Conservation (phyloP, 345 rosid species). For the Corchorus capsularis region DNA sequence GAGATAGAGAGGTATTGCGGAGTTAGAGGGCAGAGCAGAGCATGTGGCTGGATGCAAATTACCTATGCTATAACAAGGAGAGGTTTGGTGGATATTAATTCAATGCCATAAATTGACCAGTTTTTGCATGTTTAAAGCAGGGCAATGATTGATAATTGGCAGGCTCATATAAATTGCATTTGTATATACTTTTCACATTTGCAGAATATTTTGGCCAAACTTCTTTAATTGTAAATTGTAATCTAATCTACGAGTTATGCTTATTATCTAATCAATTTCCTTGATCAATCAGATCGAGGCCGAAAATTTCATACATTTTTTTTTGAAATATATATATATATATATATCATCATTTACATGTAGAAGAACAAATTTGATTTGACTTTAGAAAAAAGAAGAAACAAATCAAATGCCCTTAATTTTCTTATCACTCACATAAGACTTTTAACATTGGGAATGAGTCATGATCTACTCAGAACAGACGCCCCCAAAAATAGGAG, state of each 20-base stretch:
- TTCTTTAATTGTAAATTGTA: too few species aligned
- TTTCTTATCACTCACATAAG: not conserved
- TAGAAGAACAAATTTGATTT: not conserved
- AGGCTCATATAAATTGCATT: not conserved
- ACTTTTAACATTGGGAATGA: not conserved
- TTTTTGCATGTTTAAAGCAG: not conserved
- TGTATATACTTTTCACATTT: too few species aligned
- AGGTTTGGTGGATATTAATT: not conserved
- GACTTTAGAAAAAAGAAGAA: not conserved
- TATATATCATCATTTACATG: not conserved
- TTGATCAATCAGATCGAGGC: not conserved
- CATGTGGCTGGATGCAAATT: too few species aligned
- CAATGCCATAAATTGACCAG: not conserved
- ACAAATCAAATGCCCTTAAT: not conserved
- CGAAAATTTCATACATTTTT: not conserved
- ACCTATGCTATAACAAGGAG: not conserved
- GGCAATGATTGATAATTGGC: not conserved
- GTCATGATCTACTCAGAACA: not conserved
- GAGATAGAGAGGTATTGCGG: too few species aligned
- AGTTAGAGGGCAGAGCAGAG: too few species aligned
- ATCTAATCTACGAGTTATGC: not conserved
- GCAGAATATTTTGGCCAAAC: too few species aligned
- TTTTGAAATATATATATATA: not conserved
- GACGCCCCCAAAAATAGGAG: not conserved
- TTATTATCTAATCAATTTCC: not conserved